Conservation (phyloP, 805 yeast species). For the Lipomyces sp. region DNA sequence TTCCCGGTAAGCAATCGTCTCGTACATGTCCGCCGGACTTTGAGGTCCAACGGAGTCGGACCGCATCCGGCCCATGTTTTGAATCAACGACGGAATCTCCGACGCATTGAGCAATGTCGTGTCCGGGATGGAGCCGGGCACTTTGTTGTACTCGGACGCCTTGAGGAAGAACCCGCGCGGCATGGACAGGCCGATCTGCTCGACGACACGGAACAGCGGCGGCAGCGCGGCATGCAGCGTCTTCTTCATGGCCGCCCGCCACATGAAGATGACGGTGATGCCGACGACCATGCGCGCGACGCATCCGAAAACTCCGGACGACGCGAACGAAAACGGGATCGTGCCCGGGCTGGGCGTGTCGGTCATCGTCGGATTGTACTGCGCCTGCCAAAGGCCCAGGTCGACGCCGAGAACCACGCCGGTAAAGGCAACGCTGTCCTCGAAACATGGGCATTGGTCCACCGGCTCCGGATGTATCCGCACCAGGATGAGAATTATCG, state of each 20-base stretch:
- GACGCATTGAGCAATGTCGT: slow-evolving; percentile 35
- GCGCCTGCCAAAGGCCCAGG: slow-evolving; percentile 52
- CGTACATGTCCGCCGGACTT: slow-evolving; percentile 44
- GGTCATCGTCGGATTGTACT: slow-evolving; percentile 32
- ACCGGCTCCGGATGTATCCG: slow-evolving; percentile 77
- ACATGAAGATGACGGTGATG: slow-evolving; percentile 54
- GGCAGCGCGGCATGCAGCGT: slow-evolving; percentile 54
- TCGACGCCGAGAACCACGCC: slow-evolving; percentile 84
- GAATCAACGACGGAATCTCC: slow-evolving; percentile 36
- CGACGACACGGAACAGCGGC: slow-evolving; percentile 50
- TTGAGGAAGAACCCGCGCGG: slow-evolving; percentile 43
- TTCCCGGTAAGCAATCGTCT: slow-evolving; percentile 38
- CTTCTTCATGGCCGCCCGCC: slow-evolving; percentile 78
- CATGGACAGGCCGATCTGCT: slow-evolving; percentile 39
- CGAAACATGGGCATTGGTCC: slow-evolving; percentile 94
- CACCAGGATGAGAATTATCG: slow-evolving; percentile 49
- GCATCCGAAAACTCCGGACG: slow-evolving; percentile 45
- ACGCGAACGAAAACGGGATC: slow-evolving; percentile 44
- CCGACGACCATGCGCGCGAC: slow-evolving; percentile 59
- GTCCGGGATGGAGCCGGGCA: slow-evolving; percentile 40
- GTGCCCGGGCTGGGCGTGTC: slow-evolving; percentile 36
- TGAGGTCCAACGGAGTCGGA: slow-evolving; percentile 44
- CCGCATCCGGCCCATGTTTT: slow-evolving; percentile 32
- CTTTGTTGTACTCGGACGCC: slow-evolving; percentile 39
- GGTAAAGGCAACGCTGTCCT: slow-evolving; percentile 88